A percentile compares a stretch with the other conserved stretches of the same genome.
Conservation (phyloP, 768 basidiomycete genomes). For the Mycena haematopus region DNA sequence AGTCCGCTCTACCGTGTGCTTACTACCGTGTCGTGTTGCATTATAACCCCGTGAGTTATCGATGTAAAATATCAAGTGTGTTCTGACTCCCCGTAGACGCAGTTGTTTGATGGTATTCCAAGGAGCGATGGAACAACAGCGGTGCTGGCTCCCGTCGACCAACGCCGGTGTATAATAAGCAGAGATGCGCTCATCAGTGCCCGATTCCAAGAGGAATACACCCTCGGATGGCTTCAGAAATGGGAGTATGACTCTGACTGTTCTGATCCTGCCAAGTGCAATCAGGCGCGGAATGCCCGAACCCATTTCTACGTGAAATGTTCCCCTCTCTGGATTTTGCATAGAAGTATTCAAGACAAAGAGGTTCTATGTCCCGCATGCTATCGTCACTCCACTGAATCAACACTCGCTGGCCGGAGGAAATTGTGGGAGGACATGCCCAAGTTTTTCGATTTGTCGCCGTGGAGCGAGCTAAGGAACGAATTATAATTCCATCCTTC, state of each 20-base stretch:
- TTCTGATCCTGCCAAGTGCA: background rate
- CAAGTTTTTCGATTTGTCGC: slow-evolving; percentile 3
- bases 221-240: background rate
- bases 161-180: background rate
- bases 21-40: background rate
- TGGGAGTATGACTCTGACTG: background rate
- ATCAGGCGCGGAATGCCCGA: background rate
- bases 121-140: background rate
- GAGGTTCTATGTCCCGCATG: background rate
- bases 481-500: background rate
- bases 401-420: background rate
- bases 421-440: slow-evolving; percentile 14
- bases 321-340: background rate
- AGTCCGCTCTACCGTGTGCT: background rate
- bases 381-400: background rate
- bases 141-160: background rate
- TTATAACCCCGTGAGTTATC: background rate
- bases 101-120: background rate
- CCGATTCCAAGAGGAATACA: background rate
- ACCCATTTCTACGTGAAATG: background rate
- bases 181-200: background rate
- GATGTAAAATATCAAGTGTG: background rate
- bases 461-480: slow-evolving; percentile 9
- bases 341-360: background rate
- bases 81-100: background rate